Conservation (phyloP, 345 rosid species). For the Cardamine resedifolia region DNA sequence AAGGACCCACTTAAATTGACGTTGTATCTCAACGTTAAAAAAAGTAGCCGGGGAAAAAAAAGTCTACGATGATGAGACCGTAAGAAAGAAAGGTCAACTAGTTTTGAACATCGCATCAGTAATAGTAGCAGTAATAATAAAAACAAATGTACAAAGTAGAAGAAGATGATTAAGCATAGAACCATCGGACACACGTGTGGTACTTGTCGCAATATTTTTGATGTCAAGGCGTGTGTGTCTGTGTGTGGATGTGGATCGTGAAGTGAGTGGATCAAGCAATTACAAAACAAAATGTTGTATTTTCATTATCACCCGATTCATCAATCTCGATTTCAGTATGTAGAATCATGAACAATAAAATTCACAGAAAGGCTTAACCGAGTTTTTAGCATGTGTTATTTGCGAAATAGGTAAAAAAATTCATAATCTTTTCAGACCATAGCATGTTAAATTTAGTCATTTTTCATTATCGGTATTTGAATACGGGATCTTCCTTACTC, state of each 20-base stretch:
- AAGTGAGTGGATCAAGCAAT: background rate
- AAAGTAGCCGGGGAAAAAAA: background rate
- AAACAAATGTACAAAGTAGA: background rate
- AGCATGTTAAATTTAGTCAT: too few relatives aligned
- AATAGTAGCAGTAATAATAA: background rate
- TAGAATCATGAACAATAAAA: background rate
- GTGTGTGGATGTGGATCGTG: background rate
- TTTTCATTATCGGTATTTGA: background rate
- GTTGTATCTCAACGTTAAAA: constrained; percentile 6
- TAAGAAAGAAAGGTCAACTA: constrained; percentile 13
- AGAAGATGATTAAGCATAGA: constrained; percentile 8
- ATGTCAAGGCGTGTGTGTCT: constrained; percentile 18
- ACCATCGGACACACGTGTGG: background rate
- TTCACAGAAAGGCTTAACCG: too few relatives aligned
- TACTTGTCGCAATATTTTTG: background rate
- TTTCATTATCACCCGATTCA: background rate
- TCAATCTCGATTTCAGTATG: background rate
- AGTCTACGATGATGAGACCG: background rate
- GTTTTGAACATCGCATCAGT: constrained; percentile 7
- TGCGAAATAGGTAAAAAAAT: too few relatives aligned
- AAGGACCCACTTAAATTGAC: constrained; percentile 20
- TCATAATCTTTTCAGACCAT: too few relatives aligned
- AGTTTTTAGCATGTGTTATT: too few relatives aligned
- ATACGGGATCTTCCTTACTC: background rate
- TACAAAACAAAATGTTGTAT: background rate